Conservation (phyloP, 1,284 basidiomycete species). For the Polyporus tsugae region DNA sequence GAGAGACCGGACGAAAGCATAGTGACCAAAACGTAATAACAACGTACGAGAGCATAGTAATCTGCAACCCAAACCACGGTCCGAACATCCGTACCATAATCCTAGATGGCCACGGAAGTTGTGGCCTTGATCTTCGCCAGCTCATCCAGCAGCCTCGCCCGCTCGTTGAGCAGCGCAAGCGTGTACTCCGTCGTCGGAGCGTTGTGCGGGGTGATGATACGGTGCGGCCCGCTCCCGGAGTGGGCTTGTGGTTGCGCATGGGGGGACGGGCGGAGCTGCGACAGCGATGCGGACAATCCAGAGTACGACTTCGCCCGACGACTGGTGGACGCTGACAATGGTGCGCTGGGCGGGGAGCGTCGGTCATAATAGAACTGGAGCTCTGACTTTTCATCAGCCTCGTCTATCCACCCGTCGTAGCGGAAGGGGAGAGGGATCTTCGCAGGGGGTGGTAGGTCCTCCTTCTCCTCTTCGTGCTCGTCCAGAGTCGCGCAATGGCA, state of each 20-base stretch:
- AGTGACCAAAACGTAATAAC: neutral
- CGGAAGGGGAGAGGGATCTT: constrained; percentile 47
- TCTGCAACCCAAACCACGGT: neutral
- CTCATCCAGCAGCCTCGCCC: constrained; percentile 56
- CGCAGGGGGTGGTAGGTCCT: constrained; percentile 24
- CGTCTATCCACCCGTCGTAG: constrained; percentile 60
- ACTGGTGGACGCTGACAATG: constrained; percentile 7
- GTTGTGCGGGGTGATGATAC: constrained; percentile 46
- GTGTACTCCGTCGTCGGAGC: constrained; percentile 52
- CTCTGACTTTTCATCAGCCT: constrained; percentile 59
- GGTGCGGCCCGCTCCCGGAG: constrained; percentile 12
- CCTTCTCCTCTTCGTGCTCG: constrained; percentile 9
- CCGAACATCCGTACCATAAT: neutral
- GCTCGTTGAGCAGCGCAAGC: constrained; percentile 57
- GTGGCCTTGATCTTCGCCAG: constrained; percentile 48
- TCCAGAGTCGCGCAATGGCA: constrained; percentile 28
- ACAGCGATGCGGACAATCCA: constrained; percentile 17
- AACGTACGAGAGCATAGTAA: neutral
- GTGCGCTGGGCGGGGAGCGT: constrained; percentile 26
- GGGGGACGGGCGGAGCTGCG: constrained; percentile 1
- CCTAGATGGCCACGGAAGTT: constrained; percentile 11
- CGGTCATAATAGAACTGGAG: constrained; percentile 53
- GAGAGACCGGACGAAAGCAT: neutral
- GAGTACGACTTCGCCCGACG: constrained; percentile 24
- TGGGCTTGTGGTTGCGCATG: neutral